These are phyloP conservation scores for Neurospora pannonica DNA, from an alignment of 495 filamentous ascomycete genomes.

Conservation along the genomic window DNA sequence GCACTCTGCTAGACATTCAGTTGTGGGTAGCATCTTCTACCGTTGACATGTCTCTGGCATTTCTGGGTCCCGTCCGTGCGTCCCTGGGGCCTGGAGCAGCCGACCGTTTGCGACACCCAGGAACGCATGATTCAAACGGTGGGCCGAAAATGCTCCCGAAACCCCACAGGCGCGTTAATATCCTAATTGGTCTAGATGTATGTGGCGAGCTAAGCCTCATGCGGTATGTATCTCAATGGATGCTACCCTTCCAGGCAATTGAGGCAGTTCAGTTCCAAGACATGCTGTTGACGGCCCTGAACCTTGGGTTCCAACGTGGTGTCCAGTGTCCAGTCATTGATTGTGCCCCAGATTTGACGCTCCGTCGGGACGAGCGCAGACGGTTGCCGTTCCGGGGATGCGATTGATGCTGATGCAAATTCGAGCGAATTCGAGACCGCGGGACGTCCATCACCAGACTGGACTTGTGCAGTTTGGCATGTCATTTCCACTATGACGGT, in stretches of 20 bases:
- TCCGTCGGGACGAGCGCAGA: neutral
- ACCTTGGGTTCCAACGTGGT: conserved; percentile 2
- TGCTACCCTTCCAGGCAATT: neutral
- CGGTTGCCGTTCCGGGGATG: neutral
- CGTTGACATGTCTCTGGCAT: neutral
- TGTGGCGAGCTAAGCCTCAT: neutral
- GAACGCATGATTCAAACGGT: conserved; percentile 12
- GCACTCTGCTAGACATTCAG: conserved; percentile 17
- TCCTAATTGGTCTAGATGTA: conserved; percentile 7
- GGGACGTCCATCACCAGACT: neutral
- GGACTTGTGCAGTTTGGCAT: neutral
- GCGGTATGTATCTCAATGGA: conserved; percentile 4
- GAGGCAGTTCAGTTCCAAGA: neutral
- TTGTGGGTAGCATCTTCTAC: conserved; percentile 7
- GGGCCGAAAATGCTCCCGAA: conserved; percentile 13
- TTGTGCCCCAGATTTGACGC: neutral
- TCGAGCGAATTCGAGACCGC: neutral
- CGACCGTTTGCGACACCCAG: conserved; percentile 17
- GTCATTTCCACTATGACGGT: neutral
- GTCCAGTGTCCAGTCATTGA: neutral
- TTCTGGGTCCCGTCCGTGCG: neutral
- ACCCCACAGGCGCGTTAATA: conserved; percentile 4
- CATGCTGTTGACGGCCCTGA: neutral
- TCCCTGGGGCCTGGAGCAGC: conserved; percentile 3
- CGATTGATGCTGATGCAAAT: neutral